Percentiles rank a stretch among this genome's conserved stretches.
These are phyloP conservation scores for Aspergillus sp. DNA, from an alignment of 2,329 filamentous ascomycete genomes.

Conservation along the genomic window DNA sequence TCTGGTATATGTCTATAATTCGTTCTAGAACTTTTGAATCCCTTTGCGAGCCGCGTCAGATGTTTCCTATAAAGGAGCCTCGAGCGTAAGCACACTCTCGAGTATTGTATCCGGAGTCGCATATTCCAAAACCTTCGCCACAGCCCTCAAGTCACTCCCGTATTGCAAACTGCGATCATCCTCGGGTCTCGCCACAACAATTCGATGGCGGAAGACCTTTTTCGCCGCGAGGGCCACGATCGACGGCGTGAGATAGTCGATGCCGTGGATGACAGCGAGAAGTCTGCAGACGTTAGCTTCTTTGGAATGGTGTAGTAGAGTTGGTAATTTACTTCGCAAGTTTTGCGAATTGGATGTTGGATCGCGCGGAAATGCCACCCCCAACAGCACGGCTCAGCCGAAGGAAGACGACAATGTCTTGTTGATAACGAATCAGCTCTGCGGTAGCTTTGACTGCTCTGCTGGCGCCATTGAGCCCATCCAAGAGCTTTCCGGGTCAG, in stretches of 20 bases:
- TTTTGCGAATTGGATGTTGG: constrained; percentile 73
- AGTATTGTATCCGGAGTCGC: constrained; percentile 57
- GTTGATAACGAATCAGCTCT: constrained; percentile 79
- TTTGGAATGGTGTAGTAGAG: not conserved
- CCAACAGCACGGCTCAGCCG: constrained; percentile 83
- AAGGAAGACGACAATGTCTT: constrained; percentile 84
- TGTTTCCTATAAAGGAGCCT: constrained; percentile 51
- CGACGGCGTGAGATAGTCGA: constrained; percentile 80
- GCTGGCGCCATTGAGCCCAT: constrained; percentile 59
- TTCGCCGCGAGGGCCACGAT: constrained; percentile 77
- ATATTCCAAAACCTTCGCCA: constrained; percentile 64
- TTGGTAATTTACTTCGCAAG: constrained; percentile 56
- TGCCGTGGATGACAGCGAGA: constrained; percentile 76
- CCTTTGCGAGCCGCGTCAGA: not conserved
- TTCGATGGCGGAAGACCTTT: constrained; percentile 86
- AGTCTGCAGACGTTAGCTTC: constrained; percentile 19
- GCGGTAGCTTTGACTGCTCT: constrained; percentile 65
- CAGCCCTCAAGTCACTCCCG: constrained; percentile 74
- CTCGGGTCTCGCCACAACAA: constrained; percentile 66
- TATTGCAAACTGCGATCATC: constrained; percentile 89
- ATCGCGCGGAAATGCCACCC: constrained; percentile 72
- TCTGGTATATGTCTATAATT: not conserved
- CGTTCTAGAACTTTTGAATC: not conserved
- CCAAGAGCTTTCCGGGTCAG: constrained; percentile 44
- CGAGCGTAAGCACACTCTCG: constrained; percentile 59